Evolutionary conservation across 495 filamentous ascomycete genomes (phyloP), one percentile per base, ranked within the genome.

Genomic region (Talaromyces proteolyticus): DNA sequence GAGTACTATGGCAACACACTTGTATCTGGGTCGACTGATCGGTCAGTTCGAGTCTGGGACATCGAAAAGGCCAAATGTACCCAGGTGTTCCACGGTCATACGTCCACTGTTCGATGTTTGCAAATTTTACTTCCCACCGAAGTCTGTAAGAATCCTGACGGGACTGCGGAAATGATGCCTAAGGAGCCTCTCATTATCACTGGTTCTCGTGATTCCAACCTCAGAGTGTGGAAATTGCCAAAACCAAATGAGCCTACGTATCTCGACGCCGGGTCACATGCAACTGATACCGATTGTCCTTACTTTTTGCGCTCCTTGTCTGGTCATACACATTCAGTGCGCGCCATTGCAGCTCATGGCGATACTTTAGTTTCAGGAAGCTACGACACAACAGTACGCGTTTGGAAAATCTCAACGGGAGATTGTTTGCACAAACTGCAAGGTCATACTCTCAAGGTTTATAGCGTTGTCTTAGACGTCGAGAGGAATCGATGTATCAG

Each of bases 331-430:
- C 91, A 97, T 63, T 97, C 94, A 2, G 93, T 99, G n/a, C 87
- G 93, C 41, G 93, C 93, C 11, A 99, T 99, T 55, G 93, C 94
- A 43, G 94, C 94, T 7, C 85, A 97, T 57, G 90, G 84, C 2
- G 93, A 99, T 56, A 96, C 89, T 5, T 76, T 99, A n/a, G 89
- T 97, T n/a, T 96, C 91, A 56, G 93, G 93, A 6, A 96, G 92
- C 62, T 99, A 99, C 64, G 93, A 99, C 64, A 91, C 81, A 67
- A 93, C 88, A 0, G 94, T 99, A 11, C 82, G 92, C 26, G 93
- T 99, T 3, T 99, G 93, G 93, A 91, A 87, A 56, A 95, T 97
- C 53, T 96, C 91, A 19, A 96, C 89, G 0, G 93, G 93, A 41
- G 90, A 96, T 58, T 82, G 83, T n/a, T 54, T 93, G 7, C 87